phyloP scores from a whole-genome alignment of 1,139 yeast species.

The Geotrichum europaeum region DNA sequence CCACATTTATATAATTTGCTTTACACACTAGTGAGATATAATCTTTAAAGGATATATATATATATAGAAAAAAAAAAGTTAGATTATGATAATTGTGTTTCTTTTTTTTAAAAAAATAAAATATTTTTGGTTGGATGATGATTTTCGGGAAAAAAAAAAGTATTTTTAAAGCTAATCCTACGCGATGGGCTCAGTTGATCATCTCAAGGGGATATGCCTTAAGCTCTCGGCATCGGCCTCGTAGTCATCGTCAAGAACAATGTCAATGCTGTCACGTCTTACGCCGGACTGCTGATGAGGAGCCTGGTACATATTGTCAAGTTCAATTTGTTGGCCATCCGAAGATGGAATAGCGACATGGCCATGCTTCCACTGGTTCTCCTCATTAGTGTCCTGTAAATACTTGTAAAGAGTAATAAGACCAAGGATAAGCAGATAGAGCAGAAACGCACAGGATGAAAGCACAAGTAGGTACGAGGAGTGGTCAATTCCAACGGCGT shows the following conservation, averaged over 20 bases:
- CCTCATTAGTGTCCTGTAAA: constrained; percentile 1
- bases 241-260: constrained; percentile 16
- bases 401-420: constrained; percentile 47
- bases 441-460: constrained; percentile 65
- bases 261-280: constrained; percentile 4
- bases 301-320: constrained; percentile 17
- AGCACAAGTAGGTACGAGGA: constrained; percentile 74
- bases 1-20: too few species aligned
- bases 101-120: too few species aligned
- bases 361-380: constrained; percentile 14
- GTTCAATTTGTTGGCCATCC: constrained; percentile 14
- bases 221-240: constrained; percentile 14
- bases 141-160: too few species aligned
- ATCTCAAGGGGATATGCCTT: not conserved
- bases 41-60: too few species aligned
- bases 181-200: not conserved
- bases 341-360: constrained; percentile 16
- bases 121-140: too few species aligned
- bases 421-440: constrained; percentile 59
- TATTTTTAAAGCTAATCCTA: not conserved
- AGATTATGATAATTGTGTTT: too few species aligned
- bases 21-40: too few species aligned
- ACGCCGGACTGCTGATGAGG: not conserved
- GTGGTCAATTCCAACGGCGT: constrained; percentile 74
- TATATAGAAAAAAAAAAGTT: too few species aligned